phyloP scores from a whole-genome alignment of 78 protist species.

The Mantamonas sphyraenae region DNA sequence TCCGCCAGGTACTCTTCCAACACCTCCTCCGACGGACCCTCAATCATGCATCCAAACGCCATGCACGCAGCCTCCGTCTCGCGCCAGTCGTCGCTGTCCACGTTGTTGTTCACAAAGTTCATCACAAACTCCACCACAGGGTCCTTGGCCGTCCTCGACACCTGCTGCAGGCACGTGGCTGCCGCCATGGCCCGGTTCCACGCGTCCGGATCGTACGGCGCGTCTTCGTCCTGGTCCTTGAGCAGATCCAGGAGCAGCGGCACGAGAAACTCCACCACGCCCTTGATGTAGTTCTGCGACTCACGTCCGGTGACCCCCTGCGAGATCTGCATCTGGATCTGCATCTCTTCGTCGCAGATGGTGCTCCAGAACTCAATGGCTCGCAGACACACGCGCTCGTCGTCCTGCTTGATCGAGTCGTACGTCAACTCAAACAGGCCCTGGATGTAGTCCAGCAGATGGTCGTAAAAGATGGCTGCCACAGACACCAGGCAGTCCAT shows the following conservation, averaged over 20 bases:
- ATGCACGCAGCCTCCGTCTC: slow-evolving; percentile 62
- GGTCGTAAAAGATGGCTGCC: slow-evolving; percentile 49
- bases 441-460: slow-evolving; percentile 35
- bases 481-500: slow-evolving; percentile 33
- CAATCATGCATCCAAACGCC: slow-evolving; percentile 71
- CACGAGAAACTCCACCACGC: slow-evolving; percentile 44
- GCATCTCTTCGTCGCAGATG: slow-evolving; percentile 73
- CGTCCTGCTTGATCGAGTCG: slow-evolving; percentile 34
- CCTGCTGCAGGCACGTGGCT: slow-evolving; percentile 50
- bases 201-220: too few species aligned
- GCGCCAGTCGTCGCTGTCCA: slow-evolving; percentile 50
- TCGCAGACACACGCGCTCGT: slow-evolving; percentile 64
- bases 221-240: slow-evolving; percentile 55
- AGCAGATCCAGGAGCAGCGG: slow-evolving; percentile 43
- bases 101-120: slow-evolving; percentile 58
- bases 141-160: slow-evolving; percentile 48
- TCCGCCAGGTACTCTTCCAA: background rate
- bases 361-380: slow-evolving; percentile 93
- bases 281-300: slow-evolving; percentile 13
- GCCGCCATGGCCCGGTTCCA: slow-evolving; percentile 78
- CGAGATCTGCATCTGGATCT: slow-evolving; percentile 21
- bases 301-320: slow-evolving; percentile 5
- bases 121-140: slow-evolving; percentile 40
- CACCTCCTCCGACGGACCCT: slow-evolving; percentile 29
- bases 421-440: slow-evolving; percentile 61